These are phyloP conservation scores for Leccinum griseonigrum DNA, from an alignment of 1,284 basidiomycete species.

Conservation along the genomic window DNA sequence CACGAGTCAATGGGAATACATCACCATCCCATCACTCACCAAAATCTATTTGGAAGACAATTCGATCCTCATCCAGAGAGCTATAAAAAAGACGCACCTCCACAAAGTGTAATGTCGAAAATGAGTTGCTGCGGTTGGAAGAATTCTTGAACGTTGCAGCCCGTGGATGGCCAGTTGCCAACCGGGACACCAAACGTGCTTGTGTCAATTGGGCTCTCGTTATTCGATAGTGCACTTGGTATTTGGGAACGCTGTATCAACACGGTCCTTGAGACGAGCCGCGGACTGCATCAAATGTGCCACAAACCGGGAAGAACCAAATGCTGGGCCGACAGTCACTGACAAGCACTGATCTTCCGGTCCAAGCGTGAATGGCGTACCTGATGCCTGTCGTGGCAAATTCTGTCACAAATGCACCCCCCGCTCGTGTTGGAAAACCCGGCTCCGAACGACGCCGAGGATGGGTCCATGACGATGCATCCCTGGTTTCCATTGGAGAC, in stretches of 20 bases:
- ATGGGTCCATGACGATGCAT: constrained; percentile 57
- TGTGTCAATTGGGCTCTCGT: constrained; percentile 59
- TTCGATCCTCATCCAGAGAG: background rate
- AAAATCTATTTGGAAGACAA: constrained; percentile 26
- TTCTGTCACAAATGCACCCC: constrained; percentile 74
- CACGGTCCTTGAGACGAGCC: constrained; percentile 1
- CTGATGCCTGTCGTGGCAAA: constrained; percentile 62
- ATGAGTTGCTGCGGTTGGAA: constrained; percentile 69
- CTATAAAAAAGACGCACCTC: constrained; percentile 31
- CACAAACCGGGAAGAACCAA: constrained; percentile 70
- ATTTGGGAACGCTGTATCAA: constrained; percentile 49
- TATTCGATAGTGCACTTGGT: constrained; percentile 52
- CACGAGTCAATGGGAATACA: background rate
- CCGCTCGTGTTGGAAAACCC: constrained; percentile 62
- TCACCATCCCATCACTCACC: constrained; percentile 38
- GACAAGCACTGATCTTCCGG: background rate
- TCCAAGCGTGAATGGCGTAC: constrained; percentile 37
- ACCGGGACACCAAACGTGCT: constrained; percentile 63
- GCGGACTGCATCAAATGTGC: background rate
- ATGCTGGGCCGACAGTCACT: constrained; percentile 40
- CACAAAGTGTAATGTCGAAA: constrained; percentile 76
- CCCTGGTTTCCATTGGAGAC: constrained; percentile 57
- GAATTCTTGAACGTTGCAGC: constrained; percentile 58
- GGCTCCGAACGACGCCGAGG: constrained; percentile 56
- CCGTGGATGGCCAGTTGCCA: constrained; percentile 61